A percentile compares a stretch with the other conserved stretches of the same genome.
phyloP scores from a whole-genome alignment of 805 yeast genomes.

The Yarrowia hollandica region DNA sequence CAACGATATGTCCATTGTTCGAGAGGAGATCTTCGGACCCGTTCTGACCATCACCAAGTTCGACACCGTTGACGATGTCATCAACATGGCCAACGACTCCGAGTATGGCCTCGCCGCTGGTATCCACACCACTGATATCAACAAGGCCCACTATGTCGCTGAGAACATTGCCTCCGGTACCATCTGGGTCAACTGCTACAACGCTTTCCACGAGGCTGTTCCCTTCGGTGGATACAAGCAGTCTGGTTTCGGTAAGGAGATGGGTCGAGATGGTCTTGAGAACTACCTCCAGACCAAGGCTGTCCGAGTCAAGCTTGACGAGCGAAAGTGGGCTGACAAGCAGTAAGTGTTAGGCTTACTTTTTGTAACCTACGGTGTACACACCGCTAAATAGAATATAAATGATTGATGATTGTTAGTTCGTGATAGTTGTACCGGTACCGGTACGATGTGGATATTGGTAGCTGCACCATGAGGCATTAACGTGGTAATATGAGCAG shows the following conservation, averaged over 20 bases:
- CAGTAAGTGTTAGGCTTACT: not conserved
- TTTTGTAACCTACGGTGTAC: no score
- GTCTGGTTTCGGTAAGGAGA: conserved; percentile 80
- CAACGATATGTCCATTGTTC: conserved; percentile 62
- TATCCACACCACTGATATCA: conserved; percentile 68
- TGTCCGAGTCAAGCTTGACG: conserved; percentile 52
- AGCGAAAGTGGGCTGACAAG: conserved; percentile 26
- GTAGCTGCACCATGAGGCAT: no score
- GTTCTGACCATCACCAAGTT: conserved; percentile 72
- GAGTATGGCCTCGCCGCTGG: conserved; percentile 82
- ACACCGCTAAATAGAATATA: not conserved
- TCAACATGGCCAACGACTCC: conserved; percentile 67
- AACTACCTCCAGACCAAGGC: conserved; percentile 76
- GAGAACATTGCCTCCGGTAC: conserved; percentile 62
- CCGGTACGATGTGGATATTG: no score
- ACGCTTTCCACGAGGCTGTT: conserved; percentile 61
- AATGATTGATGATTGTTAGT: no score
- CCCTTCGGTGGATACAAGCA: conserved; percentile 82
- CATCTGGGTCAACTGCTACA: conserved; percentile 68
- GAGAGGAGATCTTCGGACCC: conserved; percentile 91
- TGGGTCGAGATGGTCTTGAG: conserved; percentile 71
- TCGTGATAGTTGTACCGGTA: no score
- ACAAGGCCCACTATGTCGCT: conserved; percentile 65
- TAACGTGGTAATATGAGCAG: no score
- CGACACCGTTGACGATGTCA: conserved; percentile 63